A percentile compares a stretch with the other conserved stretches of the same genome.
Evolutionary conservation across 352 stramenopile species (phyloP).

Genomic region (Phytophthora colocasiae): DNA sequence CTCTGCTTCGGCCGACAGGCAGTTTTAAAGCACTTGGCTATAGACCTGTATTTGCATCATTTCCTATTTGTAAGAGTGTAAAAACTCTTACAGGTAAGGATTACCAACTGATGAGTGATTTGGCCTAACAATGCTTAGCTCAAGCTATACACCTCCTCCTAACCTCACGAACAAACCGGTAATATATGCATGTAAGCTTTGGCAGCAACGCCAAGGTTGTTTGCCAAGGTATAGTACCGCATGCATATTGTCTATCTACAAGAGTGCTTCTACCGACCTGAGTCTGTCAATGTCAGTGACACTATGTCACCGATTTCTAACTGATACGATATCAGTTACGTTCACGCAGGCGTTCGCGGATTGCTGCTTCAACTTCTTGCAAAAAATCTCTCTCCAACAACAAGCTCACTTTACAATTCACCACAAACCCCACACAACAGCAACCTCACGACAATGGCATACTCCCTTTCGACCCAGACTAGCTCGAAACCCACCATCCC

Average conservation of each 20-base stretch:
- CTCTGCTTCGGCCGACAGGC: constrained; percentile 75
- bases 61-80: constrained; percentile 81
- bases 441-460: not conserved
- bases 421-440: constrained; percentile 3
- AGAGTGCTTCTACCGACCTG: not conserved
- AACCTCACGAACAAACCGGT: constrained; percentile 27
- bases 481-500: constrained; percentile 10
- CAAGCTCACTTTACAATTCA: constrained; percentile 8
- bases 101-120: constrained; percentile 86
- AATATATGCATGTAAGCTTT: not conserved
- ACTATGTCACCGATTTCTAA: not conserved
- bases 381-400: not conserved
- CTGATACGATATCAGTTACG: constrained; percentile 1
- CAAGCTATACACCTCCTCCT: not conserved
- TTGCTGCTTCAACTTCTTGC: constrained; percentile 8
- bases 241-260: no score
- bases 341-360: not conserved
- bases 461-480: not conserved
- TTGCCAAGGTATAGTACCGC: no score
- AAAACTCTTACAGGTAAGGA: constrained; percentile 81
- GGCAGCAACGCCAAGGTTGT: no score
- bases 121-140: not conserved
- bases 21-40: constrained; percentile 84
- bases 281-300: no score
- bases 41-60: constrained; percentile 83